These are phyloP conservation scores for Trametes punicea DNA, from an alignment of 768 basidiomycete species.

Conservation along the genomic window DNA sequence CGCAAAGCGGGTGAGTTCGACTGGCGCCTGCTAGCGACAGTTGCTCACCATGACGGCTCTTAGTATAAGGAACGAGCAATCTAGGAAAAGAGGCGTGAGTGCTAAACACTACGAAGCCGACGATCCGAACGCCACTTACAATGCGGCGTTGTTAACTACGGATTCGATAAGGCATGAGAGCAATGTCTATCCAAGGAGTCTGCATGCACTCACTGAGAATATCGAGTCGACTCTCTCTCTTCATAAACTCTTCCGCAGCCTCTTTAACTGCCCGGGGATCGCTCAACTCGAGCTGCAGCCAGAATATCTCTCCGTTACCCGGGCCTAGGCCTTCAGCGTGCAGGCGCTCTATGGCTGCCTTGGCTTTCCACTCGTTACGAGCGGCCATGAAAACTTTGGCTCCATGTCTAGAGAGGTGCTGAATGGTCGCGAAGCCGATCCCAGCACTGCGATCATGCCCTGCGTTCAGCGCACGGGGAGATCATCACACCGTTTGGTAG, in stretches of 20 bases:
- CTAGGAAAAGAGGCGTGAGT: conserved; percentile 13
- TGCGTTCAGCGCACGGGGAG: no score
- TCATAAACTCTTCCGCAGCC: conserved; percentile 47
- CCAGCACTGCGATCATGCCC: conserved; percentile 35
- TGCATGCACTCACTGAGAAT: conserved; percentile 42
- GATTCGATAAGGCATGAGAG: neutral
- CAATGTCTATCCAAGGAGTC: neutral
- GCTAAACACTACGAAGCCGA: neutral
- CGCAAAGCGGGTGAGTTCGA: neutral
- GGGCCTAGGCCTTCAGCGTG: conserved; percentile 41
- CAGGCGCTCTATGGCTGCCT: conserved; percentile 46
- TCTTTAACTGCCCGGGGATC: conserved; percentile 46
- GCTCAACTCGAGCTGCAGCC: conserved; percentile 49
- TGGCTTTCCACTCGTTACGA: conserved; percentile 44
- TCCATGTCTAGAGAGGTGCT: conserved; percentile 48
- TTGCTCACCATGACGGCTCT: conserved; percentile 11
- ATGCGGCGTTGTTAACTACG: conserved; percentile 51
- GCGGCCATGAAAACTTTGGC: conserved; percentile 61
- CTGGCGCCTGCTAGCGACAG: neutral
- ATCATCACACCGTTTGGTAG: neutral
- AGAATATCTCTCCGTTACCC: conserved; percentile 45
- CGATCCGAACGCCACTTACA: conserved; percentile 31
- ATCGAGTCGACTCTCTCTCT: conserved; percentile 50
- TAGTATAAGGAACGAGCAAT: conserved; percentile 19
- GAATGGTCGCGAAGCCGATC: conserved; percentile 49